Evolutionary conservation across 345 rosid species (phyloP).

Genomic region (Linum tenue): DNA sequence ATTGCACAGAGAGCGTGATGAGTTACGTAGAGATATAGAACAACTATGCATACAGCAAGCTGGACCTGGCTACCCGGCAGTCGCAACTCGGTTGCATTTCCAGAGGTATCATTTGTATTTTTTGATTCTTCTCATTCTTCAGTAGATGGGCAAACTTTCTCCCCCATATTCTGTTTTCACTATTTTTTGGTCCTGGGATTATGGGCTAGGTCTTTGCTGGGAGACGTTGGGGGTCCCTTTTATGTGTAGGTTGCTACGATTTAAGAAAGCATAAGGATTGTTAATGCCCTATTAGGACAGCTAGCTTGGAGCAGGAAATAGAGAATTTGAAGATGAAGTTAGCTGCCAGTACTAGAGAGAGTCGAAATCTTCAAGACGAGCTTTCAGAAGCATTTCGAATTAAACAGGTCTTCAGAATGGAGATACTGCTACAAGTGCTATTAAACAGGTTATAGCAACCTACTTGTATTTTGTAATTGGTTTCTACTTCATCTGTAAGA

Average conservation of each 20-base stretch:
- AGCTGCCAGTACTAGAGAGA: slow-evolving; percentile 56
- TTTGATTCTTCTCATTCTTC: neutral
- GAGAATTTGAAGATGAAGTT: slow-evolving; percentile 68
- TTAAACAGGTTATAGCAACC: slow-evolving; percentile 64
- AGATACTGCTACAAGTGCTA: slow-evolving; percentile 98
- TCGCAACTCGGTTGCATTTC: slow-evolving; percentile 88
- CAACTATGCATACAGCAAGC: slow-evolving; percentile 96
- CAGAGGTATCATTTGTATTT: slow-evolving; percentile 50
- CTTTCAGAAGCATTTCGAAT: slow-evolving; percentile 90
- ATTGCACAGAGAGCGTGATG: slow-evolving; percentile 79
- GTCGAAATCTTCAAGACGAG: slow-evolving; percentile 85
- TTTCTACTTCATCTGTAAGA: neutral
- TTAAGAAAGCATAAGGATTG: slow-evolving; percentile 6
- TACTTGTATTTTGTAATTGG: slow-evolving; percentile 11
- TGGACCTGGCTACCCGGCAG: slow-evolving; percentile 81
- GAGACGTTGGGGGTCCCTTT: too few relatives aligned
- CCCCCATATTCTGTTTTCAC: slow-evolving; percentile 1
- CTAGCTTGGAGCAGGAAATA: slow-evolving; percentile 95
- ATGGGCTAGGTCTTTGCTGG: too few relatives aligned
- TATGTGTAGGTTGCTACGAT: neutral
- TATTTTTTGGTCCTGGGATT: neutral
- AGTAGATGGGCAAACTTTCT: neutral
- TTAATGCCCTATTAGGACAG: slow-evolving; percentile 70
- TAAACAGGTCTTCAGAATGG: slow-evolving; percentile 98
- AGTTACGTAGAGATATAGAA: slow-evolving; percentile 84